A percentile compares a stretch with the other conserved stretches of the same genome.
These are phyloP conservation scores for Notholithocarpus densiflorus DNA, from an alignment of 306 rosid genomes.

Conservation along the genomic window DNA sequence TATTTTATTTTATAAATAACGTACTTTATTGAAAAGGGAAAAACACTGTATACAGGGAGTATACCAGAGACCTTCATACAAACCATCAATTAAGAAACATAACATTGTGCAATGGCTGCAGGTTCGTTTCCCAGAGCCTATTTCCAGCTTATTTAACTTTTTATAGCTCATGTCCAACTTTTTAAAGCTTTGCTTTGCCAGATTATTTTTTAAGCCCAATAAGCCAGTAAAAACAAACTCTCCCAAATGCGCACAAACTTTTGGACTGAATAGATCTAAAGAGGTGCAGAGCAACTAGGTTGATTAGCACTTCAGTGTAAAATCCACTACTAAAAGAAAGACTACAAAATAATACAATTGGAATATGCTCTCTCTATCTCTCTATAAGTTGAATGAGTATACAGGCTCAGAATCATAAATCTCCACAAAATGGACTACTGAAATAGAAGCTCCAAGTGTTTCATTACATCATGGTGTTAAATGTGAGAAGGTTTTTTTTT, in stretches of 20 bases:
- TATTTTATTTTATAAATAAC: too few species aligned
- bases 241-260: too few species aligned
- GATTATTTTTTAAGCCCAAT: too few species aligned
- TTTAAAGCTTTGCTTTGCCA: too few species aligned
- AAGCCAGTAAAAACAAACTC: too few species aligned
- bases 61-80: neutral
- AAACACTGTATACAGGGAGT: too few species aligned
- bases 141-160: too few species aligned
- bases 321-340: neutral
- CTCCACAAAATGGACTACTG: constrained; percentile 3
- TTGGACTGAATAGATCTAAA: neutral
- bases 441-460: neutral
- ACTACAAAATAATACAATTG: neutral
- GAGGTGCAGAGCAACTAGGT: neutral
- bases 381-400: neutral
- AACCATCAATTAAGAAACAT: neutral
- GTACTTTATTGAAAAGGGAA: too few species aligned
- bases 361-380: too few species aligned
- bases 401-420: neutral
- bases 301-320: neutral
- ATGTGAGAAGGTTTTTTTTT: too few species aligned
- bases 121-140: too few species aligned
- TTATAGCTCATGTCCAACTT: too few species aligned
- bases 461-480: neutral
- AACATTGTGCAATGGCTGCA: neutral